Evolutionary conservation across 1,284 basidiomycete species (phyloP).

Genomic region (Cystobasidiaceae sp.): DNA sequence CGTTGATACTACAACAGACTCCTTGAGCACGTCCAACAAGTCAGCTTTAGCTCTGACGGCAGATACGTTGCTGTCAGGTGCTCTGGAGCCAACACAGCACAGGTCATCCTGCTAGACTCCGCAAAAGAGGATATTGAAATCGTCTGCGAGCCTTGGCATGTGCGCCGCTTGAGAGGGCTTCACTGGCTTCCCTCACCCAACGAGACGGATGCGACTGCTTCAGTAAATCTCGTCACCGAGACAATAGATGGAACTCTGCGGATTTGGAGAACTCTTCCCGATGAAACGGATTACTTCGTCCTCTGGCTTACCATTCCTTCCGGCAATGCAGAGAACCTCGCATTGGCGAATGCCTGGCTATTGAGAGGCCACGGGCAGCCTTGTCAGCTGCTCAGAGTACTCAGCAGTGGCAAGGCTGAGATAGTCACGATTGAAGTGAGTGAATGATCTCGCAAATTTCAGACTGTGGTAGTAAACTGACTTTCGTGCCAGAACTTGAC

Average conservation of each 20-base stretch:
- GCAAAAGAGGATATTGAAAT: no score
- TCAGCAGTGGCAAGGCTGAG: no score
- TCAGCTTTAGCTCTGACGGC: no score
- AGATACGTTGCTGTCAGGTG: no score
- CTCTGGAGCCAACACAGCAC: no score
- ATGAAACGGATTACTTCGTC: conserved; percentile 76
- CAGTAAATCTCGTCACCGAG: conserved; percentile 61
- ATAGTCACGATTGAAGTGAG: no score
- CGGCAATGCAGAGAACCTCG: conserved; percentile 49
- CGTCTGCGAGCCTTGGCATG: neutral
- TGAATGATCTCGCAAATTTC: no score
- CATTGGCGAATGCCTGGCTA: conserved; percentile 47
- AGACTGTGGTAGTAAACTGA: no score
- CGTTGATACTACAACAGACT: no score
- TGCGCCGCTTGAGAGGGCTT: neutral
- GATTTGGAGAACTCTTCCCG: conserved; percentile 79
- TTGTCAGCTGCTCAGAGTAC: neutral
- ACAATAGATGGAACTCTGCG: conserved; percentile 69
- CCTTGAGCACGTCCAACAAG: no score
- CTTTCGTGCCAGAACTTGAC: conserved; percentile 60
- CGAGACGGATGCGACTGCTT: neutral
- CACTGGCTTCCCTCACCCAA: neutral
- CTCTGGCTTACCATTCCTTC: conserved; percentile 68
- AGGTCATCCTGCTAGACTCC: no score
- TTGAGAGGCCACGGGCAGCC: conserved; percentile 44